Conservation (phyloP, 2,329 filamentous ascomycete species). For the Dothideomycetes sp. region DNA sequence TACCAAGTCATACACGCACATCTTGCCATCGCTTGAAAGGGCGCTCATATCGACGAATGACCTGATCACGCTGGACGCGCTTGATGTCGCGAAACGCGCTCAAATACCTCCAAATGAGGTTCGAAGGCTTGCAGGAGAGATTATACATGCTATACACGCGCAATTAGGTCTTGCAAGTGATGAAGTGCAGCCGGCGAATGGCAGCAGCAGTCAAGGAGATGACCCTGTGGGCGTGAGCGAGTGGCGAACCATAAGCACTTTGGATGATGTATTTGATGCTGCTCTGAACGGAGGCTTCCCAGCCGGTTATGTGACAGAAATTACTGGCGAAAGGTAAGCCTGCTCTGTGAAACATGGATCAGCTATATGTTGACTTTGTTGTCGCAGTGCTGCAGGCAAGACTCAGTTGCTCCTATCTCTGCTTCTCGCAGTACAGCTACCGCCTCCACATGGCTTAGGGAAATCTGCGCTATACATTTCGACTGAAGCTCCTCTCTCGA, state of each 20-base stretch:
- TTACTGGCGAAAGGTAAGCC: constrained; percentile 73
- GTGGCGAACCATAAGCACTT: constrained; percentile 62
- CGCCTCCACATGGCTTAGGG: constrained; percentile 57
- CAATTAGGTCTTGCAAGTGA: constrained; percentile 38
- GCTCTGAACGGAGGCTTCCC: constrained; percentile 70
- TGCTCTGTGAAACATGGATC: neutral
- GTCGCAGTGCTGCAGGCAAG: constrained; percentile 69
- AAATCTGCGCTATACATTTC: constrained; percentile 84
- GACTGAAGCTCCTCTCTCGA: constrained; percentile 78
- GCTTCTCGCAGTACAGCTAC: constrained; percentile 74
- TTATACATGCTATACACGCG: constrained; percentile 56
- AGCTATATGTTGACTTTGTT: constrained; percentile 6
- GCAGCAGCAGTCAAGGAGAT: constrained; percentile 1
- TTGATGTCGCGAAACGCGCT: constrained; percentile 77
- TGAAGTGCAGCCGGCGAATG: neutral
- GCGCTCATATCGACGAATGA: constrained; percentile 70
- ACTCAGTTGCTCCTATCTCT: constrained; percentile 85
- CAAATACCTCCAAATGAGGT: constrained; percentile 72
- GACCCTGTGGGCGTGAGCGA: constrained; percentile 16
- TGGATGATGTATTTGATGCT: constrained; percentile 62
- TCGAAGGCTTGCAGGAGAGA: constrained; percentile 56
- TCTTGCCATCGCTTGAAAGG: constrained; percentile 70
- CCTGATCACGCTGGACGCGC: constrained; percentile 70
- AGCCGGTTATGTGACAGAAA: constrained; percentile 71
- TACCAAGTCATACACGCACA: constrained; percentile 56